Evolutionary conservation across 176 grass and related monocot species (phyloP).

Genomic region (Cocos nucifera): DNA sequence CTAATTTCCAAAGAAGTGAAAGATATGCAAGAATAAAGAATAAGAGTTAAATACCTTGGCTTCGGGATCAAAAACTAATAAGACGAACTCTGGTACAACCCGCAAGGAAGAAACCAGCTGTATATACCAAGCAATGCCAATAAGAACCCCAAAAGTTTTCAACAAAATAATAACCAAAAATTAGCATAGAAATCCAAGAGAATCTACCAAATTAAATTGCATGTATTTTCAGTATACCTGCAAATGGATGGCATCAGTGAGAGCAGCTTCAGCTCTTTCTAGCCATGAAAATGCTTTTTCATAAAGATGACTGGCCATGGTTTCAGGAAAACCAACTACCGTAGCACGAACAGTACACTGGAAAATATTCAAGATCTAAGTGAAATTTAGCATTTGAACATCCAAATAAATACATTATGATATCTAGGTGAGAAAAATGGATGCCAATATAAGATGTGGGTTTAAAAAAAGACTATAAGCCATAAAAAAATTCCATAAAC

Average conservation of each 20-base stretch:
- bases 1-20: too few species aligned
- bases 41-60: slow-evolving; percentile 48
- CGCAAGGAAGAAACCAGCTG: slow-evolving; percentile 84
- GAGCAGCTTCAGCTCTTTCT: slow-evolving; percentile 26
- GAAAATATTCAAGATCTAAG: slow-evolving; percentile 26
- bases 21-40: too few species aligned
- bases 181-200: background rate
- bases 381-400: slow-evolving; percentile 4
- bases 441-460: too few species aligned
- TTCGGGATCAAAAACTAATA: slow-evolving; percentile 72
- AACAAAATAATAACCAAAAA: background rate
- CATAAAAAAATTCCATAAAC: too few species aligned
- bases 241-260: slow-evolving; percentile 74
- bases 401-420: too few species aligned
- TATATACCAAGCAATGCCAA: background rate
- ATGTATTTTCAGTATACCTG: slow-evolving; percentile 47
- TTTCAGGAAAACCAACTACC: slow-evolving; percentile 40
- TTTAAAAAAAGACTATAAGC: too few species aligned
- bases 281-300: slow-evolving; percentile 35
- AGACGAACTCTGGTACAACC: slow-evolving; percentile 57
- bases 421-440: too few species aligned
- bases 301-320: slow-evolving; percentile 21
- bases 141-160: slow-evolving; percentile 7
- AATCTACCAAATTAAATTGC: slow-evolving; percentile 1
- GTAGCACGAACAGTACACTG: slow-evolving; percentile 74